Conservation (phyloP, 805 yeast species). For the Candida corydali region DNA sequence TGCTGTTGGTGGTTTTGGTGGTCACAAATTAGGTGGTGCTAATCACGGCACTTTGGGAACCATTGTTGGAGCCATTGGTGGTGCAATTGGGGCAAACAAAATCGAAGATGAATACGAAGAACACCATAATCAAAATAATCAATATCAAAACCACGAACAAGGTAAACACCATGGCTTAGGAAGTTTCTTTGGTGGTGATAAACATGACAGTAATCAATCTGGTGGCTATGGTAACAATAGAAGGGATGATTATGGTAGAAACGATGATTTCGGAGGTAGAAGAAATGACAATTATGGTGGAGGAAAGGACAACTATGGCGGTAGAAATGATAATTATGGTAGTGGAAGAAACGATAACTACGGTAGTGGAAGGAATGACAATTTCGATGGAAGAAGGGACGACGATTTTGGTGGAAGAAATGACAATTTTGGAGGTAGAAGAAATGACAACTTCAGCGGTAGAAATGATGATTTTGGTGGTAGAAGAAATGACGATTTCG, state of each 20-base stretch:
- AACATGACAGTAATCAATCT: slow-evolving; percentile 7
- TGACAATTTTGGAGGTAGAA: slow-evolving; percentile 3
- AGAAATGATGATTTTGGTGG: slow-evolving; percentile 7
- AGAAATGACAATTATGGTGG: slow-evolving; percentile 1
- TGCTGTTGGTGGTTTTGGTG: slow-evolving; percentile 52
- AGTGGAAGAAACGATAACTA: slow-evolving; percentile 8
- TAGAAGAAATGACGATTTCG: slow-evolving; percentile 5
- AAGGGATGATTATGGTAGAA: slow-evolving; percentile 8
- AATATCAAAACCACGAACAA: slow-evolving; percentile 2
- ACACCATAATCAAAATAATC: slow-evolving; percentile 13
- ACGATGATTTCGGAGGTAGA: slow-evolving; percentile 11
- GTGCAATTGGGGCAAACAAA: slow-evolving; percentile 53
- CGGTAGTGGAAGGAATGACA: slow-evolving; percentile 7
- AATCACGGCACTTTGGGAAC: slow-evolving; percentile 41
- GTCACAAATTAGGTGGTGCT: slow-evolving; percentile 37
- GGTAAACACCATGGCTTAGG: slow-evolving; percentile 8
- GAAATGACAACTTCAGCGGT: slow-evolving; percentile 9
- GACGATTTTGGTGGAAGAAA: slow-evolving; percentile 8
- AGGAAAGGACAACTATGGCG: slow-evolving; percentile 8
- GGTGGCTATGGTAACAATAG: slow-evolving; percentile 7
- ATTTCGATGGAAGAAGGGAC: slow-evolving; percentile 9
- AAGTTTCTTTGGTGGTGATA: slow-evolving; percentile 18
- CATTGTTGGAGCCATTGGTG: slow-evolving; percentile 51
- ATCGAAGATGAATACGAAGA: slow-evolving; percentile 36
- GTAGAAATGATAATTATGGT: slow-evolving; percentile 6